A percentile compares a stretch with the other conserved stretches of the same genome.
These are phyloP conservation scores for Penicillium antarcticum DNA, from an alignment of 495 filamentous ascomycete species.

Conservation along the genomic window DNA sequence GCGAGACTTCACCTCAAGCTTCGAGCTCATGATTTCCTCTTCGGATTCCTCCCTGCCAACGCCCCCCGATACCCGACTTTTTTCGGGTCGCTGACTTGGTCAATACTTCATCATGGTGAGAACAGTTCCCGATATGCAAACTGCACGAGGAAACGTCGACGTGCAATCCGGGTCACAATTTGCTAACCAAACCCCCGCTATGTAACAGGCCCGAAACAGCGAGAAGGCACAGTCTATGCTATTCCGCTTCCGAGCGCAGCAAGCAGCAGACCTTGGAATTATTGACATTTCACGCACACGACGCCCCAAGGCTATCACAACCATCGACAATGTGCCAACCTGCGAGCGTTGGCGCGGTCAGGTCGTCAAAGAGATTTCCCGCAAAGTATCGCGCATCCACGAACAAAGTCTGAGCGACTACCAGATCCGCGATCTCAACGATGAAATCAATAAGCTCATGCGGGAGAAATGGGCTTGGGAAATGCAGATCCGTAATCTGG, in stretches of 20 bases:
- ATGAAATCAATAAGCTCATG: slow-evolving; percentile 99
- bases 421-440: slow-evolving; percentile 96
- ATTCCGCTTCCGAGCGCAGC: slow-evolving; percentile 97
- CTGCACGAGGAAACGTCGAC: neutral
- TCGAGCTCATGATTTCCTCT: slow-evolving; percentile 24
- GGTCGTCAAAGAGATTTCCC: slow-evolving; percentile 93
- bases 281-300: slow-evolving; percentile 88
- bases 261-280: slow-evolving; percentile 94
- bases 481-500: slow-evolving; percentile 87
- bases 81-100: slow-evolving; percentile 15
- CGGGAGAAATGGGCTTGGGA: slow-evolving; percentile 99
- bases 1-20: slow-evolving; percentile 25
- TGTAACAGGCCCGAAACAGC: slow-evolving; percentile 69
- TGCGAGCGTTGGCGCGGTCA: slow-evolving; percentile 99
- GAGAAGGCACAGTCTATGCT: slow-evolving; percentile 99
- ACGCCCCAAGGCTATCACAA: slow-evolving; percentile 84
- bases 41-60: slow-evolving; percentile 20
- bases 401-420: slow-evolving; percentile 84
- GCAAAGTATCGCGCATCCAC: slow-evolving; percentile 94
- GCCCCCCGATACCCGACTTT: slow-evolving; percentile 11
- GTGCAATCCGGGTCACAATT: slow-evolving; percentile 8
- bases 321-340: slow-evolving; percentile 73
- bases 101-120: slow-evolving; percentile 36
- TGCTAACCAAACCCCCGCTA: slow-evolving; percentile 21
- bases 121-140: neutral